Percentiles rank a stretch among this genome's conserved stretches.
phyloP scores from a whole-genome alignment of 1,284 basidiomycete genomes.

The Ganoderma sinense region DNA sequence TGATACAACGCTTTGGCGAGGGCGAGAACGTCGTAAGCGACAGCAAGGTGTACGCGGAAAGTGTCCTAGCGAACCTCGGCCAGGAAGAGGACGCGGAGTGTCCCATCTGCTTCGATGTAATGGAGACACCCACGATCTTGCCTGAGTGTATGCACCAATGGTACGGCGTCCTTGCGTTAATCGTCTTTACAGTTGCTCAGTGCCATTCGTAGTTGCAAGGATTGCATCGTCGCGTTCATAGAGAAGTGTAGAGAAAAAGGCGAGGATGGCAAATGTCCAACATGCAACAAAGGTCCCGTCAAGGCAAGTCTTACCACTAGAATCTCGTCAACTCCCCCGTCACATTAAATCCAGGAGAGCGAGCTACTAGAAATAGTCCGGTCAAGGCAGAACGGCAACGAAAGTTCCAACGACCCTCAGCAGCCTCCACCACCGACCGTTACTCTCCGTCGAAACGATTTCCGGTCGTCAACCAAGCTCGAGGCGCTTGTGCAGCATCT shows the following conservation, averaged over 20 bases:
- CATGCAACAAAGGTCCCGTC: constrained; percentile 72
- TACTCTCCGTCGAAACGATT: constrained; percentile 79
- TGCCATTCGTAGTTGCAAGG: constrained; percentile 69
- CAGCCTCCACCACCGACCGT: constrained; percentile 54
- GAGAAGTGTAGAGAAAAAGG: constrained; percentile 69
- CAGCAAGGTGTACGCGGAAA: constrained; percentile 65
- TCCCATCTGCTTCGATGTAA: constrained; percentile 82
- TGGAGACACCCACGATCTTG: constrained; percentile 75
- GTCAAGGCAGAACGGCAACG: constrained; percentile 38
- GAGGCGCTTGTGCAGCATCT: constrained; percentile 77
- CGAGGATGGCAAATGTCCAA: constrained; percentile 77
- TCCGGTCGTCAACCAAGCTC: constrained; percentile 89
- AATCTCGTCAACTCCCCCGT: not conserved
- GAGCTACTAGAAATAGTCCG: constrained; percentile 74
- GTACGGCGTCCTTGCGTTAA: constrained; percentile 47
- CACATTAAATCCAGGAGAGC: constrained; percentile 49
- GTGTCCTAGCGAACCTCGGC: constrained; percentile 68
- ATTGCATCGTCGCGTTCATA: constrained; percentile 80
- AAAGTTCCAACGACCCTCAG: constrained; percentile 40
- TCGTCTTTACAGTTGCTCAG: not conserved
- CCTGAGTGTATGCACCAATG: constrained; percentile 82
- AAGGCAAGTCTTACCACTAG: constrained; percentile 47
- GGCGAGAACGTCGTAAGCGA: constrained; percentile 42
- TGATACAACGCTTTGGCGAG: constrained; percentile 70
- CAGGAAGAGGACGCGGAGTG: constrained; percentile 68